A percentile compares a stretch with the other conserved stretches of the same genome.
Conservation (phyloP, 768 basidiomycete genomes). For the Mycena chlorophos region DNA sequence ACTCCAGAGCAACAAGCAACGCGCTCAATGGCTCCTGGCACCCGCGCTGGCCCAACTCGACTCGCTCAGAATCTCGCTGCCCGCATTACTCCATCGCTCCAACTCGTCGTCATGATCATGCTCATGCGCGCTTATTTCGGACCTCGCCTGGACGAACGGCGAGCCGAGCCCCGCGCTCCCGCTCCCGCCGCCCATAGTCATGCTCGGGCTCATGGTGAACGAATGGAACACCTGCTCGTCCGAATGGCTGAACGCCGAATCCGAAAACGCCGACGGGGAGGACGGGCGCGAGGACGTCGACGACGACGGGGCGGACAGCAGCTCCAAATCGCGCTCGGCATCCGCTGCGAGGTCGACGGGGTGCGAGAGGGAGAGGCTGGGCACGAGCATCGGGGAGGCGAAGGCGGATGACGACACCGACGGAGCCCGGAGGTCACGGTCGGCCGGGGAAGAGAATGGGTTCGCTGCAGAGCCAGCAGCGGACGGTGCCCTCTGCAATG, state of each 20-base stretch:
- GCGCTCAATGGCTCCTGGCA: too few species aligned
- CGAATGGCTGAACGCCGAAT: background rate
- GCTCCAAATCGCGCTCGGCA: conserved; percentile 43
- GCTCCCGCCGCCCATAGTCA: background rate
- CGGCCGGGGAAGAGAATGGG: conserved; percentile 7
- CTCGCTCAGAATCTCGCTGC: conserved; percentile 17
- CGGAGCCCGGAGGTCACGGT: too few species aligned
- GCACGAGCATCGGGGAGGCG: conserved; percentile 29
- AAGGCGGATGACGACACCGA: too few species aligned
- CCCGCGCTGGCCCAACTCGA: conserved; percentile 20
- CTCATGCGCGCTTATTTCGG: background rate
- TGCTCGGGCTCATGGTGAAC: background rate
- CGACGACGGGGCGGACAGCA: conserved; percentile 47
- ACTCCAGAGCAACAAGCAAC: too few species aligned
- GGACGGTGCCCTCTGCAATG: conserved; percentile 2
- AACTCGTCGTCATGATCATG: background rate
- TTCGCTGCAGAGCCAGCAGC: conserved; percentile 14
- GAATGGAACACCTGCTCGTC: conserved; percentile 1
- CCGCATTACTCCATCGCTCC: conserved; percentile 18
- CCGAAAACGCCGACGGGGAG: background rate
- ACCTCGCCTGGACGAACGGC: background rate
- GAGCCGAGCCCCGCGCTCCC: too few species aligned
- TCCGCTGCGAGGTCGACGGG: conserved; percentile 45
- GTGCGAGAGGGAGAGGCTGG: conserved; percentile 44
- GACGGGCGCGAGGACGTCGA: conserved; percentile 25